A percentile compares a stretch with the other conserved stretches of the same genome.
Conservation (phyloP, 805 yeast genomes). For the Wickerhamomyces sydowiorum region DNA sequence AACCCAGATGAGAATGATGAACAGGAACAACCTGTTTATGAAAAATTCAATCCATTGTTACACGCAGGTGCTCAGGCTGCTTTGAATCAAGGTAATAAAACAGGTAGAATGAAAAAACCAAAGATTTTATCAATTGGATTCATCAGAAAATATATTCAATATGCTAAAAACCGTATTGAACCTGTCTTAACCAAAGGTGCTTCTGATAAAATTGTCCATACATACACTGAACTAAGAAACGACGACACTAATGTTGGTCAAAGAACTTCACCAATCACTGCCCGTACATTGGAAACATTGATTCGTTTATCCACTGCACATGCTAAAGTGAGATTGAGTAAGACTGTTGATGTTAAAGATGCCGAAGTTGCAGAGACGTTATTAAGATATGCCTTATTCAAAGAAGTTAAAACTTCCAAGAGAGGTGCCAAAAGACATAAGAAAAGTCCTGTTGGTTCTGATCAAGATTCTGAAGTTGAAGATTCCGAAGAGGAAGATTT, state of each 20-base stretch:
- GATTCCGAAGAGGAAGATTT: conserved; percentile 21
- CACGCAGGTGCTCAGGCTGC: conserved; percentile 70
- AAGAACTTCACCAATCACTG: conserved; percentile 90
- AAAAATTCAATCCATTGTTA: conserved; percentile 72
- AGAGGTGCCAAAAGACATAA: conserved; percentile 27
- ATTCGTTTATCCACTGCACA: conserved; percentile 95
- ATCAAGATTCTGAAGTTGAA: conserved; percentile 10
- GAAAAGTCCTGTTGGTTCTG: conserved; percentile 30
- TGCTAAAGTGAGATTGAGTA: conserved; percentile 88
- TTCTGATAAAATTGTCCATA: conserved; percentile 70
- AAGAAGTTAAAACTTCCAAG: conserved; percentile 54
- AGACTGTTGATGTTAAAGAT: conserved; percentile 66
- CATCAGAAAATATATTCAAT: conserved; percentile 87
- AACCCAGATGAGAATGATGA: conserved; percentile 43
- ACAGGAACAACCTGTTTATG: conserved; percentile 49
- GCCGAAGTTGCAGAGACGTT: conserved; percentile 83
- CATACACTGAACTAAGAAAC: conserved; percentile 79
- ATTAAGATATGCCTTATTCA: conserved; percentile 79
- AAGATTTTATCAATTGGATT: conserved; percentile 72
- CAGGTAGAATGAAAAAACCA: conserved; percentile 30
- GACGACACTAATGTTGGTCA: conserved; percentile 61
- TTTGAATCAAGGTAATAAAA: conserved; percentile 22
- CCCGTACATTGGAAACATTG: conserved; percentile 95
- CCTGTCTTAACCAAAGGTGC: conserved; percentile 80
- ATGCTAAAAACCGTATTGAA: conserved; percentile 81